phyloP scores from a whole-genome alignment of 169 alveolate genomes.

The Theileria luwenshuni region DNA sequence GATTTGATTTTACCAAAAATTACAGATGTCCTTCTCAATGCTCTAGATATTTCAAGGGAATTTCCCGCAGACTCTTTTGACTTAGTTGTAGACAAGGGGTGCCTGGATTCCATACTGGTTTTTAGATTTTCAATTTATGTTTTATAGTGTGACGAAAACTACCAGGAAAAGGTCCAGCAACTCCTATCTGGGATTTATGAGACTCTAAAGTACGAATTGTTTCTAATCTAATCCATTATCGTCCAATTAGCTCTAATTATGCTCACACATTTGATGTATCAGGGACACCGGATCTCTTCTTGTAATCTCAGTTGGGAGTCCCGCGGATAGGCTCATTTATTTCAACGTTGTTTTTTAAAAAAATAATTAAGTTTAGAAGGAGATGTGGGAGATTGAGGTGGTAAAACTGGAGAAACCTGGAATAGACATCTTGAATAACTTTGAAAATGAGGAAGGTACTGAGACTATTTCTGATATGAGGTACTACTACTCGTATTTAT shows the following conservation, averaged over 20 bases:
- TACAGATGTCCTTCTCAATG: conserved; percentile 48
- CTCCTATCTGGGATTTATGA: too few species aligned
- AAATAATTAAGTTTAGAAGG: conserved; percentile 1
- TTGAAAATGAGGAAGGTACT: conserved; percentile 26
- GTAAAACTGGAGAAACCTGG: conserved; percentile 28
- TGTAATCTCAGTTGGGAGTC: conserved; percentile 56
- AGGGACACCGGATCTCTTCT: conserved; percentile 37
- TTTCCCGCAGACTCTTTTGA: conserved; percentile 67
- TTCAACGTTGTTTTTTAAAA: conserved; percentile 40
- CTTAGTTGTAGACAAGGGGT: conserved; percentile 75
- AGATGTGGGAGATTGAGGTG: conserved; percentile 42
- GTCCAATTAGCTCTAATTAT: too few species aligned
- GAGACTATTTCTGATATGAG: conserved; percentile 15
- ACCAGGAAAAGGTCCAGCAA: conserved; percentile 30
- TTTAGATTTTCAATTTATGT: neutral
- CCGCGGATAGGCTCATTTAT: conserved; percentile 51
- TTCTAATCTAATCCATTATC: too few species aligned
- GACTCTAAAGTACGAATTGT: neutral
- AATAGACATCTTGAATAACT: conserved; percentile 22
- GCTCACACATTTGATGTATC: too few species aligned
- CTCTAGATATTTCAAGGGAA: conserved; percentile 17
- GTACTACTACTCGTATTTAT: conserved; percentile 37
- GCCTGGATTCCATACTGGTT: conserved; percentile 73
- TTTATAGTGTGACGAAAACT: conserved; percentile 45
- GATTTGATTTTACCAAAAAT: neutral